Percentiles rank a stretch among this genome's conserved stretches.
phyloP scores from a whole-genome alignment of 2,329 filamentous ascomycete genomes.

The Trichoderma breve region DNA sequence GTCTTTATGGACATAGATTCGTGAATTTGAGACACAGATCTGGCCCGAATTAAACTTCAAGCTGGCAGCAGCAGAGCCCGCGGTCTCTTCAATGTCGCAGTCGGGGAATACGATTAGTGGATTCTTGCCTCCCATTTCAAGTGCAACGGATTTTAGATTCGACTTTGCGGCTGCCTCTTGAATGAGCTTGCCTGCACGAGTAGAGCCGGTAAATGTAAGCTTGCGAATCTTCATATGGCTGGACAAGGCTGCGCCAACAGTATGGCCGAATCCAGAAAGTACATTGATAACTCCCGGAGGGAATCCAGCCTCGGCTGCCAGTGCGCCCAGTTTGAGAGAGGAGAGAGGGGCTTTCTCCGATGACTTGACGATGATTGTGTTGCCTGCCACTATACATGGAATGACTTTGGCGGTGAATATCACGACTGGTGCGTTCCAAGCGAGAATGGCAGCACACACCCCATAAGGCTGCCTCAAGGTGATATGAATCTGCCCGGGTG shows the following conservation, averaged over 20 bases:
- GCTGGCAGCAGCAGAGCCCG: background rate
- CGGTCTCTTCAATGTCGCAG: background rate
- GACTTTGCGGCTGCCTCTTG: conserved; percentile 49
- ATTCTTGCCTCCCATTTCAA: background rate
- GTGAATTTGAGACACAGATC: background rate
- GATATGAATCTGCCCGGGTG: background rate
- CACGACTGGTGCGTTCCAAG: background rate
- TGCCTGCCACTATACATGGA: background rate
- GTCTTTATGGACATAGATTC: background rate
- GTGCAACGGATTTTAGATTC: background rate
- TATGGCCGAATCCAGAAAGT: conserved; percentile 63
- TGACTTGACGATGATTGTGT: background rate
- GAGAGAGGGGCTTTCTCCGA: background rate
- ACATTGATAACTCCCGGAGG: conserved; percentile 73
- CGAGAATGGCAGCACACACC: background rate
- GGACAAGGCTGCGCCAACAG: conserved; percentile 64
- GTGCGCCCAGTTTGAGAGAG: background rate
- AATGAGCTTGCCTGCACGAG: conserved; percentile 62
- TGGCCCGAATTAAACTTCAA: background rate
- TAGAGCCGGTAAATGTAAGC: conserved; percentile 72
- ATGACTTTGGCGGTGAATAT: background rate
- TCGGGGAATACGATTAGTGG: background rate
- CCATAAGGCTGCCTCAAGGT: background rate
- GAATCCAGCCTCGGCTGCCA: conserved; percentile 8
- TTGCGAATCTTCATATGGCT: conserved; percentile 66